Base-by-base conservation (phyloP, 768 basidiomycete species). In the Ramaria sp. region DNA sequence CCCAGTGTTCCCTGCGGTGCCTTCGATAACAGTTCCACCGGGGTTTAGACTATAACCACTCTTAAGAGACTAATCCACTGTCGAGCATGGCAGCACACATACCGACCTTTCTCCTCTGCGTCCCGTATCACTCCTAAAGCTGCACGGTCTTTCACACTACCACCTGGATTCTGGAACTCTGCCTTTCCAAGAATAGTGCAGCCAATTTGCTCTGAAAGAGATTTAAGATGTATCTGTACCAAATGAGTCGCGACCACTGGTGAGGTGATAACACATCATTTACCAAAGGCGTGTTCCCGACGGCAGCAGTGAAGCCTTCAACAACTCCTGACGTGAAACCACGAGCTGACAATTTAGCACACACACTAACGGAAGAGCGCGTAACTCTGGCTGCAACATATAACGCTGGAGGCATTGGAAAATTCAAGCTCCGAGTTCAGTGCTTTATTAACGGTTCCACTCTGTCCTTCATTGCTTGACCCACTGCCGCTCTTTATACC, bases 81-180 rank as follows among this genome's bases (percentile, higher is more conserved):
- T 38, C 10, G 36, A 37, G 38, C 52, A 48, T 37, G 36, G 28
- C 24, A 18, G 56, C 53, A 27, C 28, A 77, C 84, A 66, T 60
- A 87, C 91, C 72, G 67, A 58, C 93, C 94, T 61, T 78, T 77
- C 62, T 82, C 74, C 70, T 98, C 95, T 3, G 95, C 95, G 65
- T 93, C 85, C 50, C 73, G 73, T 47, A 99, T 71, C 50, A 99
- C 76, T 28, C 89, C 92, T 15, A 96, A 76, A 1, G 95, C 96
- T 37, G 96, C 96, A 45, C 96, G 83, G 65, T 99, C 96, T 70
- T 99, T 99, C 61, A 99, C 90, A 58, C 89, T 93, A 38, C 95
- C 95, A 5, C 96, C 96, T 0, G 96, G 96, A 63, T 97, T 97
- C 71, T 96, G 93, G 65, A 96, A 94, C 70, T 99, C 96, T 18